These are phyloP conservation scores for Lotus japonicus DNA, from an alignment of 306 rosid species.

Conservation along the genomic window DNA sequence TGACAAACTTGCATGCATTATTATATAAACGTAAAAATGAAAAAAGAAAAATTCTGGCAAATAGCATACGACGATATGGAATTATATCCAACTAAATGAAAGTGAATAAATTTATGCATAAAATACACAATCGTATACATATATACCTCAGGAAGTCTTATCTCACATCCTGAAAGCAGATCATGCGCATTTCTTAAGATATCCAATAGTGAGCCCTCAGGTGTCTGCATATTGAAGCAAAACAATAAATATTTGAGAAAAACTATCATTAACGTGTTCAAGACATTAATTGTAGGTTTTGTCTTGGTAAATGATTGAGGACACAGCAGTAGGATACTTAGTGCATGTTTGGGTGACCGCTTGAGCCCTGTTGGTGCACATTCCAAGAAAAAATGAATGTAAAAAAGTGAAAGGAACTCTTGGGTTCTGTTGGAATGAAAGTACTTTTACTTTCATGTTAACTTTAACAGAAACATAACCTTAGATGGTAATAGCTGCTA, in stretches of 20 bases:
- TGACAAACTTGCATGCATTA: slow-evolving; percentile 17
- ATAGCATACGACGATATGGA: slow-evolving; percentile 20
- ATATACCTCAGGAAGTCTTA: slow-evolving; percentile 78
- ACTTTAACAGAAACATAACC: too few relatives aligned
- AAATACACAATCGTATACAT: neutral
- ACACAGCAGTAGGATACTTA: slow-evolving; percentile 9
- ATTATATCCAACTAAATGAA: slow-evolving; percentile 4
- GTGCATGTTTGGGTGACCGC: too few relatives aligned
- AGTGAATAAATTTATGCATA: slow-evolving; percentile 6
- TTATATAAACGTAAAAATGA: neutral
- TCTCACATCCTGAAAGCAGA: slow-evolving; percentile 74
- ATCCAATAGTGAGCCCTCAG: slow-evolving; percentile 86
- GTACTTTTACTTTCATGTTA: too few relatives aligned
- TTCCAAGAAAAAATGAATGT: too few relatives aligned
- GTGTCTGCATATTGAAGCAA: slow-evolving; percentile 63
- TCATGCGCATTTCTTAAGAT: slow-evolving; percentile 71
- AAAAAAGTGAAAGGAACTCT: too few relatives aligned
- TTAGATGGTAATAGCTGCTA: neutral
- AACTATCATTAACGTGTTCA: slow-evolving; percentile 13
- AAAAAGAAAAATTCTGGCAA: neutral
- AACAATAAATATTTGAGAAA: slow-evolving; percentile 7
- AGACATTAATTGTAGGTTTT: slow-evolving; percentile 7
- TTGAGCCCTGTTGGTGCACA: too few relatives aligned
- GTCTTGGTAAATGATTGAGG: neutral
- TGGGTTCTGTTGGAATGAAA: too few relatives aligned